Base-by-base conservation (phyloP, 106 monocot species). In the Apostasia ramifera region DNA sequence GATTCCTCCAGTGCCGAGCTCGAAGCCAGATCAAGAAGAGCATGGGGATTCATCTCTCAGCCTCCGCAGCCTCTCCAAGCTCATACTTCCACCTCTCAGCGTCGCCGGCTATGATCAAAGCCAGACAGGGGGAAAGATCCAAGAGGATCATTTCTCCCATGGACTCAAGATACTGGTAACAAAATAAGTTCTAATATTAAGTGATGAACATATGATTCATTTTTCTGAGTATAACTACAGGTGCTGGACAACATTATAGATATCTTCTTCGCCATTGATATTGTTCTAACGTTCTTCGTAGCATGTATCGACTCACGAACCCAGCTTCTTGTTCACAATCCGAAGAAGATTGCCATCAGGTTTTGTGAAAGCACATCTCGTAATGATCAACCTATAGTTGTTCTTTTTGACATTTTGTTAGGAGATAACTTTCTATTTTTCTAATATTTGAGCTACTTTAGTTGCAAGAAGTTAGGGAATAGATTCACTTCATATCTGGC, bases 41-140 rank as follows among this genome's bases (percentile, higher is more conserved):
- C 40, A 52, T 53, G 73, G 49, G 12, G 66, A 76, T 2, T 56
- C 57, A 8, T 82, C 83, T 40, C 76, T 90, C 66, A 92, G 69
- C 71, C 86, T 85, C 45, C 82, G 89, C 9, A 77, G 80, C 49
- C 92, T 92, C 48, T 92, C 89, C 2, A 98, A 98, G 81, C 78
- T 92, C 49, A 68, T 87, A 8, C 83, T 90, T 8, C 97, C 92
- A 1, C 97, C 97, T 3, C 76, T 98, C n/a, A 92, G 97, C 26
- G 87, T 71, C 9, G 79, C 92, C 2, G 54, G 73, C 61, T 74
- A 59, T 66, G 45, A 69, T 62, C 77, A 78, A 43, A 49, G 59
- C 7, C 66, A 76, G 57, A 13, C 43, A 1, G 70, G 51, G 6
- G 6, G n/a, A 47, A 14, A 68, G n/a, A 53, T 61, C 81, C 64